These are phyloP conservation scores for Elymus sibiricus DNA, from an alignment of 176 grass and related monocot species.

Conservation along the genomic window DNA sequence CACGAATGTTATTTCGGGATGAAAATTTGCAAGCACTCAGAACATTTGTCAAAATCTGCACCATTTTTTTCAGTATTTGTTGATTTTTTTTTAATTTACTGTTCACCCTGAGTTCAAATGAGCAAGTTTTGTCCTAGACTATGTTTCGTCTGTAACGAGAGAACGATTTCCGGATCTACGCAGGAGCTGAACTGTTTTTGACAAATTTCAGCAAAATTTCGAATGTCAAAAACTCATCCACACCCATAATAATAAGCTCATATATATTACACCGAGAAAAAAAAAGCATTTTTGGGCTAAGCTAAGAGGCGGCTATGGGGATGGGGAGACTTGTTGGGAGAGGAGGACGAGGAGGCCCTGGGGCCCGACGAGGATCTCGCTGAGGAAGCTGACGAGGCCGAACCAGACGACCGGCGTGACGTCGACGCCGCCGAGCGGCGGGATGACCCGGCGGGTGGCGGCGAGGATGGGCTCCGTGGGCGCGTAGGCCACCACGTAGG, in stretches of 20 bases:
- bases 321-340: conserved; percentile 43
- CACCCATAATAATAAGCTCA: background rate
- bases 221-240: background rate
- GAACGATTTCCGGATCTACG: background rate
- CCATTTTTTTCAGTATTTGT: too few species aligned
- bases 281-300: background rate
- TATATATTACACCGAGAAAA: background rate
- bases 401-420: conserved; percentile 98
- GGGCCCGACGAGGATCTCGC: conserved; percentile 80
- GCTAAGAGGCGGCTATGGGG: background rate
- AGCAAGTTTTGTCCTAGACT: background rate
- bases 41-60: too few species aligned
- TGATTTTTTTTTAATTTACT: too few species aligned
- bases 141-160: background rate
- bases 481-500: conserved; percentile 86
- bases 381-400: conserved; percentile 89
- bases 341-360: conserved; percentile 85
- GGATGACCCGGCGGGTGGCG: conserved; percentile 65
- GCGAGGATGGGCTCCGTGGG: conserved; percentile 81
- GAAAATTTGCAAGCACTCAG: too few species aligned
- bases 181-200: background rate
- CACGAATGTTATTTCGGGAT: too few species aligned
- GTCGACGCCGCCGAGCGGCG: conserved; percentile 82
- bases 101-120: too few species aligned
- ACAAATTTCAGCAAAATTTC: background rate